Conservation (phyloP, 129 eudicot genomes). For the Helianthus tuberosus region DNA sequence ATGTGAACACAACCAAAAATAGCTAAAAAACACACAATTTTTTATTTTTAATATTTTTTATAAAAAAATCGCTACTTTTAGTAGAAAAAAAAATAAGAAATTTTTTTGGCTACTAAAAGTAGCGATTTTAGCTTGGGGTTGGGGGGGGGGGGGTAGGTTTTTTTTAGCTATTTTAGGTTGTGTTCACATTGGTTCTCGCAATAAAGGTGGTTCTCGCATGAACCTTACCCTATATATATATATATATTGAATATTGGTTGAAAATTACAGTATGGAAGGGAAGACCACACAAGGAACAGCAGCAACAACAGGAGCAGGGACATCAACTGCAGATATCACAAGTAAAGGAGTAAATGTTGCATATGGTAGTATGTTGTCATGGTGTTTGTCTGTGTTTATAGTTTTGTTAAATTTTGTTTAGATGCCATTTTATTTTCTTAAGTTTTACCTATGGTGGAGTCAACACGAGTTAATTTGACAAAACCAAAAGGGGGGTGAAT, state of each 20-base stretch:
- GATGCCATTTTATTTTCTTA: slow-evolving; percentile 14
- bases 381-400: slow-evolving; percentile 18
- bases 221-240: no score
- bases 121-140: no score
- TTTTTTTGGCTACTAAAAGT: no score
- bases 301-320: slow-evolving; percentile 23
- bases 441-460: slow-evolving; percentile 3
- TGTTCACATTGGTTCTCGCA: no score
- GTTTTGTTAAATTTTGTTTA: slow-evolving; percentile 26
- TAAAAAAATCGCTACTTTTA: no score
- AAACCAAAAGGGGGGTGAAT: slow-evolving; percentile 24
- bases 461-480: slow-evolving; percentile 23
- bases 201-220: no score
- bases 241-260: not conserved
- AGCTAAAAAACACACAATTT: no score
- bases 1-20: no score
- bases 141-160: no score
- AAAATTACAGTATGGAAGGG: slow-evolving; percentile 39
- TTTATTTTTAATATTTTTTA: no score
- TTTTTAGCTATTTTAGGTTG: no score
- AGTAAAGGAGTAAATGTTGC: slow-evolving; percentile 36
- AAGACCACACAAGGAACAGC: slow-evolving; percentile 30
- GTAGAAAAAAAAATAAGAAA: no score
- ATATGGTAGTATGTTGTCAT: slow-evolving; percentile 20
- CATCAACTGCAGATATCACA: slow-evolving; percentile 41